Base-by-base conservation (phyloP, 495 filamentous ascomycete species). In the Penicillium crystallinum region DNA sequence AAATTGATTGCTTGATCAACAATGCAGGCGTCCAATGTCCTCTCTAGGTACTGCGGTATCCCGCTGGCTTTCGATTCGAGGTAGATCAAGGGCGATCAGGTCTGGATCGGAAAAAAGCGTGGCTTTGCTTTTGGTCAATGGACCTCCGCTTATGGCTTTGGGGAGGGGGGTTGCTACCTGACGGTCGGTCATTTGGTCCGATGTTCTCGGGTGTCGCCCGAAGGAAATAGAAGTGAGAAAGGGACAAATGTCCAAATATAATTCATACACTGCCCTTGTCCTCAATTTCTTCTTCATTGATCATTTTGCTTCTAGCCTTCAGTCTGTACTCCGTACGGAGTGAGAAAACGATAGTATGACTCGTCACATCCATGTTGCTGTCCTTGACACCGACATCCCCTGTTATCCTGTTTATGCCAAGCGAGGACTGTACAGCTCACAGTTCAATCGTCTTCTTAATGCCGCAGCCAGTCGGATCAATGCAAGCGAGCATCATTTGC, bases 361-460 rank as follows among this genome's bases (percentile, higher is more conserved):
- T 11, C 35, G 36, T 19, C 34, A 31, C 6, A 22, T 49, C 22
- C 56, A 62, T 34, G 21, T 64, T 41, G 58, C 61, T 44, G 49
- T 57, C 34, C 56, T 66, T 27, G 52, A 59, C 38, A 57, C 58
- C 1, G 51, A 63, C 15, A 48, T 66, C 21, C 52, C 55, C 2
- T 44, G 48, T 3, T 47, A 49, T 22, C 21, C 50, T 9, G 54
- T 63, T 7, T 67, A 65, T 35, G 51, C 51, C 15, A 41, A 54
- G 15, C 59, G 59, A n/a, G 64, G 64, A 31, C 36, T 67, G 21
- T 65, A 65, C 49, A 67, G 64, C 33, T 58, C 64, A 19, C 64
- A 61, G 23, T 67, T 65, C 31, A 55, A 59, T 3, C 31, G 21
- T 5, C 53, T 67, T n/a, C 57, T 67, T 1, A 54, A 58, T 42